Base-by-base conservation (phyloP, 495 filamentous ascomycete genomes). In the Paragyromitra xinjiangensis region DNA sequence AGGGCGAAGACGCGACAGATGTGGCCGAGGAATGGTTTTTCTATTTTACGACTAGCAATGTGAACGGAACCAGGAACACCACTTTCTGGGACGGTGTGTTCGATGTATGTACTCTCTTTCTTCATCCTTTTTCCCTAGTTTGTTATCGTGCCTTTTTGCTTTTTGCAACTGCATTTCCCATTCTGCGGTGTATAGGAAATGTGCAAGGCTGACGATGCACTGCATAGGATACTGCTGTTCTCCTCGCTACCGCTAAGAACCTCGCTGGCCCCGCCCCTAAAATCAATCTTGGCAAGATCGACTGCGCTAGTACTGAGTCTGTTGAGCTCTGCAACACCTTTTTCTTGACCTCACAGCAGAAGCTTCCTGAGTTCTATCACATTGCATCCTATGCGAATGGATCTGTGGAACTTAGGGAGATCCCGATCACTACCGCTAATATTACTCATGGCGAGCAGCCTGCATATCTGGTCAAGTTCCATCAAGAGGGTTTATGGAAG, bases 401-500 rank as follows among this genome's bases (percentile, higher is more conserved):
- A 14, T 63, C 80, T 22, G 63, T 78, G 8, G 75, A 67, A 14
- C 58, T 82, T n/a, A 75, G 80, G 26, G 68, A 62, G 26, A 48
- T 81, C 56, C 66, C 80, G 6, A 65, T 53, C 67, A 39, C 29
- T 1, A 34, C 19, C n/a, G 73, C 71, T 26, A 75, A 74, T 3
- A 55, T 81, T 6, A 67, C 65, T 40, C 56, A 51, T 29, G 39
- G 58, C n/a, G 68, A 73, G 37, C 62, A 70, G 42, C 45, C 69
- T 26, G 71, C 62, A 11, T 64, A 75, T 65, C 62, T 79, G 6
- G 55, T 59, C 2, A 78, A 79, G 64, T 85, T 92, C 61, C 86
- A 91, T 79, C 81, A 86, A 44, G 85, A 89, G 80, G 88, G 91
- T 82, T 86, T 82, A 53, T 92, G 88, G 81, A 83, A 89, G 79